Evolutionary conservation across 495 filamentous ascomycete genomes (phyloP).

Genomic region (Podospora pseudocomata): DNA sequence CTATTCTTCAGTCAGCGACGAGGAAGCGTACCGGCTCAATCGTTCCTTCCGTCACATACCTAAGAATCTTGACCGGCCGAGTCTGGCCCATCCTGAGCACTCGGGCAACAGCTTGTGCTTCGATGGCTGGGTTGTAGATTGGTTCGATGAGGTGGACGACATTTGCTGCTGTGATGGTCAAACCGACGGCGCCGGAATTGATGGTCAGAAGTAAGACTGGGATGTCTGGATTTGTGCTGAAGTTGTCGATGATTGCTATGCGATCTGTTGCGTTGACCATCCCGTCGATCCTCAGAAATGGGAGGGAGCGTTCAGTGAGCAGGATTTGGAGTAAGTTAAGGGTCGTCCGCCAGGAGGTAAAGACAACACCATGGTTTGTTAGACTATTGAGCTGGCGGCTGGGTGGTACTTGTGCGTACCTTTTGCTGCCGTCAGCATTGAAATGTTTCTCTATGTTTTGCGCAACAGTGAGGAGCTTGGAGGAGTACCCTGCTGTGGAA

Average conservation of each 20-base stretch:
- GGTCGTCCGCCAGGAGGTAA: slow-evolving; percentile 5
- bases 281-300: slow-evolving; percentile 6
- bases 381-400: background rate
- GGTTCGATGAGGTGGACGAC: slow-evolving; percentile 2
- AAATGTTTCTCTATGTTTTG: background rate
- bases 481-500: background rate
- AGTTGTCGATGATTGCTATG: background rate
- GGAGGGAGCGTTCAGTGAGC: background rate
- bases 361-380: background rate
- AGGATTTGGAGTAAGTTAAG: background rate
- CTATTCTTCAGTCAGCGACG: background rate
- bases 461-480: slow-evolving; percentile 2
- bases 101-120: slow-evolving; percentile 6
- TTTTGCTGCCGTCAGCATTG: background rate
- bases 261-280: background rate
- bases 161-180: background rate
- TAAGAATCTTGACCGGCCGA: slow-evolving; percentile 1
- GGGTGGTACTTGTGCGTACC: background rate
- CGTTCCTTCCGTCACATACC: background rate
- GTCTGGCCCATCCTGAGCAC: slow-evolving; percentile 8
- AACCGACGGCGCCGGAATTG: background rate
- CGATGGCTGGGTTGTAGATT: slow-evolving; percentile 7
- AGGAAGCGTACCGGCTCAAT: background rate
- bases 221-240: background rate
- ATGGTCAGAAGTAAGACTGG: background rate